Evolutionary conservation across 129 eudicot species (phyloP).

Genomic region (Deinandra increscens): DNA sequence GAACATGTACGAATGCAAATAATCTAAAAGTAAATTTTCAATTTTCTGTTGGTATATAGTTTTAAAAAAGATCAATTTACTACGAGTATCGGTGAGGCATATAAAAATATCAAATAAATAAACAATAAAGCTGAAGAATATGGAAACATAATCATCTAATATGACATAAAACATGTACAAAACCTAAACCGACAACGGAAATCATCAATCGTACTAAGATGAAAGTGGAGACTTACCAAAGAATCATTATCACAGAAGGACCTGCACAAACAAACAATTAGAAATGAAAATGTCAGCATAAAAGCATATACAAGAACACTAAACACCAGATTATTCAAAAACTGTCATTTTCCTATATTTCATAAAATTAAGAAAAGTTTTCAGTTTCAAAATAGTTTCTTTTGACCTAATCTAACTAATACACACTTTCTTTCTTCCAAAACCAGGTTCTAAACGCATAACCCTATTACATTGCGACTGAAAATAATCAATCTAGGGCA

Average conservation of each 20-base stretch:
- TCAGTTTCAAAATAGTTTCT: background rate
- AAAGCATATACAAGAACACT: slow-evolving; percentile 11
- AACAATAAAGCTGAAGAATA: background rate
- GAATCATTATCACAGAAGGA: slow-evolving; percentile 36
- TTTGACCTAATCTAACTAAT: background rate
- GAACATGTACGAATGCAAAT: background rate
- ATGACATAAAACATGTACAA: background rate
- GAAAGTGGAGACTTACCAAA: slow-evolving; percentile 27
- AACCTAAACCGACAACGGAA: background rate
- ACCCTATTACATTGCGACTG: slow-evolving; percentile 1
- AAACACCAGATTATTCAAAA: background rate
- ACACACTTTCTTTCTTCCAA: background rate
- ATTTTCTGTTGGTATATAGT: slow-evolving; percentile 14
- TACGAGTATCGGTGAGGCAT: background rate
- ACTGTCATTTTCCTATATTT: slow-evolving; percentile 11
- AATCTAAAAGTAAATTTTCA: background rate
- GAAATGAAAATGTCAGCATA: background rate
- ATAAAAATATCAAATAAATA: background rate
- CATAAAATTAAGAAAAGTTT: background rate
- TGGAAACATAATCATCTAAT: background rate
- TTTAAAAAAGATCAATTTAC: background rate
- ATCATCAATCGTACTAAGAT: background rate
- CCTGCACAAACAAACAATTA: slow-evolving; percentile 23
- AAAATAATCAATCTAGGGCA: background rate
- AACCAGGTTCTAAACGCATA: background rate